A percentile compares a stretch with the other conserved stretches of the same genome.
Conservation (phyloP, 805 yeast genomes). For the Wickerhamiella allomyrinae region DNA sequence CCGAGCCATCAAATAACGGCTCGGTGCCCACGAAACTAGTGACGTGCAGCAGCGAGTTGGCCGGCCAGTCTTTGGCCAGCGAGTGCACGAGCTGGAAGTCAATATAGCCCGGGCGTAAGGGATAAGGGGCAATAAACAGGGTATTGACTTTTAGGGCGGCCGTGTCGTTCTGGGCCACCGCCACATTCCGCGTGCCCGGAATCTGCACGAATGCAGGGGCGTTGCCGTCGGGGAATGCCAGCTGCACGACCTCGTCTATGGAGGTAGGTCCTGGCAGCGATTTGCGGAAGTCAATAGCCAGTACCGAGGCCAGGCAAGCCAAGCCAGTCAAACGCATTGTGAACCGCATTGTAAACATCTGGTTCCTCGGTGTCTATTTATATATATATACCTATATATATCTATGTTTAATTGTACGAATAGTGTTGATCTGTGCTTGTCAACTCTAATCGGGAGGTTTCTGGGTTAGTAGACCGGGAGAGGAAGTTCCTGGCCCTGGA, state of each 20-base stretch:
- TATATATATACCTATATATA: no score
- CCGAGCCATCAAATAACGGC: constrained; percentile 11
- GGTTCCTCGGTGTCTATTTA: no score
- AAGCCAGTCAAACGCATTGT: no score
- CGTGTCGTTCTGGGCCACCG: constrained; percentile 15
- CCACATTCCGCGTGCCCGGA: constrained; percentile 9
- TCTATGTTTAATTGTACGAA: no score
- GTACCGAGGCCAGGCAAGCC: no score
- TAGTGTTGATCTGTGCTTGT: no score
- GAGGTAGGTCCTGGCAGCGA: constrained; percentile 5
- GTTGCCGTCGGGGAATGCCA: constrained; percentile 9
- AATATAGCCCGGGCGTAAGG: constrained; percentile 20
- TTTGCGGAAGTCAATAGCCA: not conserved
- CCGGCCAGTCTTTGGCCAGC: constrained; percentile 16
- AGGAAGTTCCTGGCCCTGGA: no score
- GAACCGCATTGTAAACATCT: no score
- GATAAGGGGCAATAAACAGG: constrained; percentile 18
- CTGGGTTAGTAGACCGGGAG: no score
- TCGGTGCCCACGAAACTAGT: constrained; percentile 12
- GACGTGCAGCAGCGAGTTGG: constrained; percentile 15
- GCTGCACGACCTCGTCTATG: constrained; percentile 9
- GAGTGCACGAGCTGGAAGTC: constrained; percentile 15
- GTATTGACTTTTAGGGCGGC: constrained; percentile 16
- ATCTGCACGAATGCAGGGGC: constrained; percentile 10
- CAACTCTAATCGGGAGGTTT: no score